Percentiles rank a stretch among this genome's conserved stretches.
These are phyloP conservation scores for Aspergillus sp. DNA, from an alignment of 2,329 filamentous ascomycete species.

Conservation along the genomic window DNA sequence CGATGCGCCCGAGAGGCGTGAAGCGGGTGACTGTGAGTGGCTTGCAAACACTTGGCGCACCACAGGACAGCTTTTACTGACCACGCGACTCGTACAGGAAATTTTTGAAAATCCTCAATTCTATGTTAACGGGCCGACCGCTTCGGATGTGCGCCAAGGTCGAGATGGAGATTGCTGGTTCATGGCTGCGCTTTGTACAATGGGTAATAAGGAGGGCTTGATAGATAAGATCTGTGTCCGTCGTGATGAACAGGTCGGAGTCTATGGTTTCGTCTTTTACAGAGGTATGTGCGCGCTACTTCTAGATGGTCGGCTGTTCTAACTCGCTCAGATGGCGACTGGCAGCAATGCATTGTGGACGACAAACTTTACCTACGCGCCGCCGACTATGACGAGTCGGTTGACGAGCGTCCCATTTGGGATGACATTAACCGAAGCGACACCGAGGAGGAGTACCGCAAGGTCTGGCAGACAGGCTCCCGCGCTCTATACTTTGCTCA, in stretches of 20 bases:
- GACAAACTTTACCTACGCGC: slow-evolving; percentile 87
- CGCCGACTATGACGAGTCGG: slow-evolving; percentile 78
- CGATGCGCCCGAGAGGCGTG: slow-evolving; percentile 68
- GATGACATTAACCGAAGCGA: slow-evolving; percentile 76
- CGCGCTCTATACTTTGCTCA: slow-evolving; percentile 59
- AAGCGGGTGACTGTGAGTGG: slow-evolving; percentile 66
- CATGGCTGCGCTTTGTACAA: slow-evolving; percentile 76
- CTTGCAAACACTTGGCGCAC: neutral
- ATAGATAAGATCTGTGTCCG: slow-evolving; percentile 77
- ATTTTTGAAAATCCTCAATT: slow-evolving; percentile 79
- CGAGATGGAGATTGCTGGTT: slow-evolving; percentile 84
- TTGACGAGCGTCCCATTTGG: slow-evolving; percentile 73
- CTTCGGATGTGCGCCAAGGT: slow-evolving; percentile 79
- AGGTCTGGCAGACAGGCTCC: slow-evolving; percentile 74
- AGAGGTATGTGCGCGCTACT: slow-evolving; percentile 52
- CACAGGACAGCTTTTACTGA: slow-evolving; percentile 20
- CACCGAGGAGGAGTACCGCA: slow-evolving; percentile 71
- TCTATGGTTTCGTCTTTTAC: slow-evolving; percentile 85
- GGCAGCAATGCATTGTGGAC: slow-evolving; percentile 89
- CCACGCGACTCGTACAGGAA: slow-evolving; percentile 55
- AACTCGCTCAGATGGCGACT: slow-evolving; percentile 70
- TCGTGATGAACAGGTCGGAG: slow-evolving; percentile 72
- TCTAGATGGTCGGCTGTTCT: neutral
- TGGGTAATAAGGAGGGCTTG: slow-evolving; percentile 72
- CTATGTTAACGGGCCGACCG: slow-evolving; percentile 75